Evolutionary conservation across 139 green algal genomes (phyloP).

Genomic region (Gonium pectorale): DNA sequence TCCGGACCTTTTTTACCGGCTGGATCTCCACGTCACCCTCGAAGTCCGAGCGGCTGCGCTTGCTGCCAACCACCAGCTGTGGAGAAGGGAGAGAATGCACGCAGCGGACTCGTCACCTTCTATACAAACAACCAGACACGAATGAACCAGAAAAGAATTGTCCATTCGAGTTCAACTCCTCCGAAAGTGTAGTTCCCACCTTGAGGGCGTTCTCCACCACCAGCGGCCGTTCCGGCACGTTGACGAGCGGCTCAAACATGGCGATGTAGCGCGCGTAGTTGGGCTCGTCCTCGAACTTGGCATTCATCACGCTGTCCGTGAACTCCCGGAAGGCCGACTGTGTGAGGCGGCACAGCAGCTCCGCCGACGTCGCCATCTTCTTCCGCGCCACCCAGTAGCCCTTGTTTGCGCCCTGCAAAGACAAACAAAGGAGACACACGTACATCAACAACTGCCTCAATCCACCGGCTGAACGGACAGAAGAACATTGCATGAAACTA

Average conservation of each 20-base stretch:
- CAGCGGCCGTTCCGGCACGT: constrained; percentile 84
- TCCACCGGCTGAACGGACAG: too few species aligned
- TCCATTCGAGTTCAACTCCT: too few species aligned
- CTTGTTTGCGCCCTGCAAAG: constrained; percentile 94
- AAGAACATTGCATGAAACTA: too few species aligned
- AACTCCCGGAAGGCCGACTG: constrained; percentile 92
- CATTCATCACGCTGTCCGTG: constrained; percentile 96
- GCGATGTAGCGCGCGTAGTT: constrained; percentile 90
- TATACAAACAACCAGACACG: too few species aligned
- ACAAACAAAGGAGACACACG: neutral
- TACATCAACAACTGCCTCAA: too few species aligned
- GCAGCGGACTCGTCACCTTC: too few species aligned
- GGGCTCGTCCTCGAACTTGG: constrained; percentile 98
- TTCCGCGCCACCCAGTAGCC: constrained; percentile 99
- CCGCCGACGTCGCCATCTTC: constrained; percentile 98
- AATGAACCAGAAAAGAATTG: too few species aligned
- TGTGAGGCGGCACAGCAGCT: constrained; percentile 95
- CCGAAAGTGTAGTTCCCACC: too few species aligned
- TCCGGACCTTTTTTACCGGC: constrained; percentile 90
- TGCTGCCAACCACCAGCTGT: constrained; percentile 86
- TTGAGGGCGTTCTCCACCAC: constrained; percentile 75
- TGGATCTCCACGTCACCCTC: constrained; percentile 78
- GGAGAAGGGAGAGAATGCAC: neutral
- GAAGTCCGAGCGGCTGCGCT: constrained; percentile 74
- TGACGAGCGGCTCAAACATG: constrained; percentile 96